These are phyloP conservation scores for Saururus chinensis DNA, from an alignment of 164 flowering plant genomes.

Conservation along the genomic window DNA sequence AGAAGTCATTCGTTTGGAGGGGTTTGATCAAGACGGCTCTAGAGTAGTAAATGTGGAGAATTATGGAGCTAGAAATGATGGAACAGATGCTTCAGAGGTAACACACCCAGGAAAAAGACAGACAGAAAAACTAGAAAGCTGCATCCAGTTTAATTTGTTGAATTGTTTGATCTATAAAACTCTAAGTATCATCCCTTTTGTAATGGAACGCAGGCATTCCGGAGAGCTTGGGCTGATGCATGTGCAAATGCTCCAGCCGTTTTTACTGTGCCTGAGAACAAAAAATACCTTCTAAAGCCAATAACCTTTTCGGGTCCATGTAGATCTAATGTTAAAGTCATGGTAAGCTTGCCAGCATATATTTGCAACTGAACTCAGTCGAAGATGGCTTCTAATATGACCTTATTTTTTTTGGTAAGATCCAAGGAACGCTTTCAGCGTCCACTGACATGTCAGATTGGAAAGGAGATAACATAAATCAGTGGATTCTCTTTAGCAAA, in stretches of 20 bases:
- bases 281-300: neutral
- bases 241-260: constrained; percentile 25
- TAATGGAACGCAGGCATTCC: constrained; percentile 26
- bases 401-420: neutral
- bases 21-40: neutral
- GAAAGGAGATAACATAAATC: neutral
- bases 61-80: neutral
- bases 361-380: neutral
- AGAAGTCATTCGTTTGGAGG: constrained; percentile 2
- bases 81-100: neutral
- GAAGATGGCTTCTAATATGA: neutral
- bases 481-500: neutral
- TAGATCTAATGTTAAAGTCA: neutral
- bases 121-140: neutral
- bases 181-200: neutral
- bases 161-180: neutral
- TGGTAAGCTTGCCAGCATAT: neutral
- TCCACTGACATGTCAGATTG: neutral
- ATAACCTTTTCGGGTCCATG: neutral
- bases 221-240: constrained; percentile 57
- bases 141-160: neutral
- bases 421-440: neutral
- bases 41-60: neutral
- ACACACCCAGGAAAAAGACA: neutral
- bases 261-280: neutral